These are phyloP conservation scores for Irpex sp. DNA, from an alignment of 1,284 basidiomycete species.

Conservation along the genomic window DNA sequence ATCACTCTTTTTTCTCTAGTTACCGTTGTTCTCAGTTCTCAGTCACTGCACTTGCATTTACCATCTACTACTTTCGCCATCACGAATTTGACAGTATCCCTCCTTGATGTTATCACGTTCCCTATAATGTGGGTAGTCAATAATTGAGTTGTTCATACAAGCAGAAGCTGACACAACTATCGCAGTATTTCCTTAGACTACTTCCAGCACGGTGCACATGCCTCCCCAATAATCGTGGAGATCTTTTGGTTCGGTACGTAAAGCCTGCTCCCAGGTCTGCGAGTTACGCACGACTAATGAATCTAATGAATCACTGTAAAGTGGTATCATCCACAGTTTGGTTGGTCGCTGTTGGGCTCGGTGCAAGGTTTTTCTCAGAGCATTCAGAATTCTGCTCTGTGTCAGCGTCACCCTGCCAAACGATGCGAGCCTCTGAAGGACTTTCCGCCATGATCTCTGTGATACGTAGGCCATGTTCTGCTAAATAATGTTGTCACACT, in stretches of 20 bases:
- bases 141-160: not conserved
- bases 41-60: not conserved
- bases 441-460: not conserved
- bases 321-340: not conserved
- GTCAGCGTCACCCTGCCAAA: not conserved
- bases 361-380: not conserved
- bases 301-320: not conserved
- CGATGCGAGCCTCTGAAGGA: not conserved
- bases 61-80: not conserved
- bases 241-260: slow-evolving; percentile 4
- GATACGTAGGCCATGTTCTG: not conserved
- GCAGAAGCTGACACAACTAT: not conserved
- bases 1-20: slow-evolving; percentile 3
- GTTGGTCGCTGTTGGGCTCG: not conserved
- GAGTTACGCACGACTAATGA: not conserved
- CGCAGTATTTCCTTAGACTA: slow-evolving; percentile 3
- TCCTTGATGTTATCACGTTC: not conserved
- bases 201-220: not conserved
- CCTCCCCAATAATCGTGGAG: not conserved
- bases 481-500: not conserved
- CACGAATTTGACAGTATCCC: not conserved
- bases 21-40: not conserved
- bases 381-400: not conserved
- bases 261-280: too few relatives aligned
- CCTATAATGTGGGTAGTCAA: slow-evolving; percentile 4